These are phyloP conservation scores for Pseudozyma hubeiensis DNA, from an alignment of 1,284 basidiomycete genomes.

Conservation along the genomic window DNA sequence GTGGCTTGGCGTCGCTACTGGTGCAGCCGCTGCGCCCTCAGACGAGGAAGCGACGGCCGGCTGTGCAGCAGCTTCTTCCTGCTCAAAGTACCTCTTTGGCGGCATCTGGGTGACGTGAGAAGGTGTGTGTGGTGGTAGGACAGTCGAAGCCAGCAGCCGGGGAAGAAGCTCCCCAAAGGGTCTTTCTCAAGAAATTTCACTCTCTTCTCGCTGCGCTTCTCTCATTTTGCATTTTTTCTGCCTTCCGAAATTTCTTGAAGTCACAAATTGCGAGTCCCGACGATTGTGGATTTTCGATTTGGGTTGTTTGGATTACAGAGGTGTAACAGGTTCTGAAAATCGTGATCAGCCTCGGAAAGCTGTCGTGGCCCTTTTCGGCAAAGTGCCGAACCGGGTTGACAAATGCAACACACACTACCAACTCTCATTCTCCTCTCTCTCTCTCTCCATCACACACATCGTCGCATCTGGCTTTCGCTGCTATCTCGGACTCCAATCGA, in stretches of 20 bases:
- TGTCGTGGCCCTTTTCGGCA: constrained; percentile 31
- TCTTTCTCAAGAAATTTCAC: neutral
- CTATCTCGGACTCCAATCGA: neutral
- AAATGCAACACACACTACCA: constrained; percentile 1
- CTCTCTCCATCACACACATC: neutral
- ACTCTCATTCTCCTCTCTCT: constrained; percentile 1
- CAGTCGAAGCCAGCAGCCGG: neutral
- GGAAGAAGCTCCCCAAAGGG: neutral
- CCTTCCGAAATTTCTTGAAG: neutral
- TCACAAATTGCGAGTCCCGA: constrained; percentile 22
- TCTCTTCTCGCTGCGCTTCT: too few species aligned
- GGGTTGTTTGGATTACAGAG: too few species aligned
- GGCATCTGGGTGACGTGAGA: constrained; percentile 32
- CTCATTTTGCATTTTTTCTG: neutral
- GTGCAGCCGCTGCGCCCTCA: neutral
- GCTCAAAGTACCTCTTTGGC: constrained; percentile 56
- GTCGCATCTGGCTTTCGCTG: constrained; percentile 2
- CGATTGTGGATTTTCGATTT: too few species aligned
- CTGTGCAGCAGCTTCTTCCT: constrained; percentile 32
- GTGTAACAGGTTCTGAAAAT: constrained; percentile 6
- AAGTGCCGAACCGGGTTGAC: constrained; percentile 4
- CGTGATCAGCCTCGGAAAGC: constrained; percentile 19
- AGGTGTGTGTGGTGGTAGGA: constrained; percentile 2
- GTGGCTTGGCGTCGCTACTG: constrained; percentile 6
- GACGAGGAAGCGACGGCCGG: constrained; percentile 13